These are phyloP conservation scores for Blastomyces silverae DNA, from an alignment of 2,329 filamentous ascomycete species.

Conservation along the genomic window DNA sequence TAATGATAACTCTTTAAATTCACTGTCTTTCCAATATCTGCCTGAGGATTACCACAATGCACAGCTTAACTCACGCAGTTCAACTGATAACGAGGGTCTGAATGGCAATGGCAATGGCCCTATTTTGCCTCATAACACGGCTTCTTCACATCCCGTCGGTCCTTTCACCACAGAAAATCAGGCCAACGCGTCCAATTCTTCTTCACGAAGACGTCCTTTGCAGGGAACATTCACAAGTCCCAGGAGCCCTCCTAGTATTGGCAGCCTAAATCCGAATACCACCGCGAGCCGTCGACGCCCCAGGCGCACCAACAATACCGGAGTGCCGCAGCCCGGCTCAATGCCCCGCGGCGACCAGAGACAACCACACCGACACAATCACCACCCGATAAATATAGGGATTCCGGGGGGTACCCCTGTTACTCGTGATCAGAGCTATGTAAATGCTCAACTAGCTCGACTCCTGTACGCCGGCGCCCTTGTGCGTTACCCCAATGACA, in stretches of 20 bases:
- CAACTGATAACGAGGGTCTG: background rate
- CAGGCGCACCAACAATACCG: background rate
- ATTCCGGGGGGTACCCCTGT: background rate
- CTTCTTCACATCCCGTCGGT: background rate
- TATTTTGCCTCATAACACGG: background rate
- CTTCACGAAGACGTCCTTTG: background rate
- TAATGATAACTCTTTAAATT: conserved; percentile 7
- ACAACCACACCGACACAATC: background rate
- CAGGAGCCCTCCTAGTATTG: background rate
- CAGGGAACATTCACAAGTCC: background rate
- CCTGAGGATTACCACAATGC: background rate
- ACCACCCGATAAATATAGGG: background rate
- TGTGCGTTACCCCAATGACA: background rate
- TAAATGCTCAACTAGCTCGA: background rate
- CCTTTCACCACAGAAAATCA: background rate
- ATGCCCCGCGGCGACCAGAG: conserved; percentile 5
- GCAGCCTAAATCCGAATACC: background rate
- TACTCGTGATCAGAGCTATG: background rate
- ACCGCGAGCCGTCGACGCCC: conserved; percentile 4
- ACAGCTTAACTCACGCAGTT: background rate
- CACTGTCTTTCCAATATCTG: background rate
- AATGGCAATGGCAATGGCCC: background rate
- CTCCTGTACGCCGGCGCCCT: background rate
- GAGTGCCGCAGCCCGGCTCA: background rate
- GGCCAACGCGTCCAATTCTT: background rate